Evolutionary conservation across 2,329 filamentous ascomycete species (phyloP).

Genomic region (Sclerotinia borealis): DNA sequence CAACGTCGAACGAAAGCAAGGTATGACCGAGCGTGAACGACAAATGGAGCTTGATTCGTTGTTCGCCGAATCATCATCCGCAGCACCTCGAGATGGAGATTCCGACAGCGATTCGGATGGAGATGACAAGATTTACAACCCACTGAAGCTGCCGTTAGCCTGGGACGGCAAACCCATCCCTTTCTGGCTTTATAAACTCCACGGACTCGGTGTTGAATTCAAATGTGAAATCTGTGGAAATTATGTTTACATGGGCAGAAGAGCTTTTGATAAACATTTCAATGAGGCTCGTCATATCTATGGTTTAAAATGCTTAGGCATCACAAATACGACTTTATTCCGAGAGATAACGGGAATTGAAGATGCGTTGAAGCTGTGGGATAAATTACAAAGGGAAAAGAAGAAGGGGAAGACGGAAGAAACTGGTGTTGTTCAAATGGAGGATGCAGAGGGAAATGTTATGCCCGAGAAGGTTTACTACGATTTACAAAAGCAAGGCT

Average conservation of each 20-base stretch:
- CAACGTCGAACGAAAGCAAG: conserved; percentile 93
- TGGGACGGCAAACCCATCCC: conserved; percentile 99
- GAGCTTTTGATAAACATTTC: conserved; percentile 98
- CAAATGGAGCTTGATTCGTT: conserved; percentile 89
- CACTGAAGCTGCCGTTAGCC: conserved; percentile 86
- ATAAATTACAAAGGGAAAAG: conserved; percentile 83
- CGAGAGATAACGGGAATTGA: conserved; percentile 90
- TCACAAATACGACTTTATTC: conserved; percentile 86
- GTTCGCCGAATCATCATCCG: conserved; percentile 51
- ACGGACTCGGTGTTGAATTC: conserved; percentile 91
- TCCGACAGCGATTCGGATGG: conserved; percentile 67
- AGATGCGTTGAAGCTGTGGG: conserved; percentile 83
- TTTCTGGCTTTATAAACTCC: conserved; percentile 97
- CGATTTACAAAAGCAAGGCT: conserved; percentile 86
- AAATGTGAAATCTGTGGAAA: conserved; percentile 96
- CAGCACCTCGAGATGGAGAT: conserved; percentile 37
- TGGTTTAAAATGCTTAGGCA: conserved; percentile 87
- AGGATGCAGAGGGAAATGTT: conserved; percentile 93
- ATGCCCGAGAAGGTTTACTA: conserved; percentile 99
- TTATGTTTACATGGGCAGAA: conserved; percentile 95
- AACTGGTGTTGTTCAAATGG: conserved; percentile 93
- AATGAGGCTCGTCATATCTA: conserved; percentile 91
- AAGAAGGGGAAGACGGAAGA: conserved; percentile 70
- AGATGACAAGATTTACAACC: conserved; percentile 90
- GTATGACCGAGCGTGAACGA: conserved; percentile 94